Conservation (phyloP, 2,329 filamentous ascomycete species). For the Diaporthe citrichinensis region DNA sequence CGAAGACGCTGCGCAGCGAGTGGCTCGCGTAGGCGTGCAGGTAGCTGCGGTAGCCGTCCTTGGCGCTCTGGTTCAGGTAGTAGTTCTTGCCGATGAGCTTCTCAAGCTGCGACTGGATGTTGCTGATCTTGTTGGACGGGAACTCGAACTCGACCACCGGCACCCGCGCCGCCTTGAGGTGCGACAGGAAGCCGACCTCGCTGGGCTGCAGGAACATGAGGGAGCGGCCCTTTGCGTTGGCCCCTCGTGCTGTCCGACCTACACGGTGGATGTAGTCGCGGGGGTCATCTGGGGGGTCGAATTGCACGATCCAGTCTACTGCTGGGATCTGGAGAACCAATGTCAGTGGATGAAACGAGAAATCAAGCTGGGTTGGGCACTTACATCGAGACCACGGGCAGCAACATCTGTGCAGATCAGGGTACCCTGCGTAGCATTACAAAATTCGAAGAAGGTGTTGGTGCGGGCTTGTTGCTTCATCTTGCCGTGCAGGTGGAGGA, state of each 20-base stretch:
- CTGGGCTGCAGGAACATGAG: constrained; percentile 94
- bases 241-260: constrained; percentile 90
- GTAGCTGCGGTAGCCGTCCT: constrained; percentile 88
- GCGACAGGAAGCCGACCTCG: constrained; percentile 92
- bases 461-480: constrained; percentile 99
- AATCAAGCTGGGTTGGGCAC: constrained; percentile 46
- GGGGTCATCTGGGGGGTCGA: constrained; percentile 93
- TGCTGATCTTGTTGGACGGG: constrained; percentile 90
- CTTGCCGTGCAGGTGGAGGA: constrained; percentile 90
- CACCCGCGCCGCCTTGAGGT: constrained; percentile 91
- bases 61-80: constrained; percentile 90
- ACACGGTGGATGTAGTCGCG: constrained; percentile 96
- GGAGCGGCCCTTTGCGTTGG: constrained; percentile 86
- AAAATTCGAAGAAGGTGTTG: constrained; percentile 98
- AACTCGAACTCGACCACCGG: constrained; percentile 98
- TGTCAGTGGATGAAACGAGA: constrained; percentile 40
- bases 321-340: constrained; percentile 77
- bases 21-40: constrained; percentile 95
- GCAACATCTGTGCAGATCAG: constrained; percentile 98
- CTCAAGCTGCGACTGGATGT: constrained; percentile 92
- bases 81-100: constrained; percentile 96
- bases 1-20: constrained; percentile 85
- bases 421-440: constrained; percentile 81
- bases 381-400: constrained; percentile 88
- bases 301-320: constrained; percentile 97